Base-by-base conservation (phyloP, 805 yeast genomes). In the Pichia californica region DNA sequence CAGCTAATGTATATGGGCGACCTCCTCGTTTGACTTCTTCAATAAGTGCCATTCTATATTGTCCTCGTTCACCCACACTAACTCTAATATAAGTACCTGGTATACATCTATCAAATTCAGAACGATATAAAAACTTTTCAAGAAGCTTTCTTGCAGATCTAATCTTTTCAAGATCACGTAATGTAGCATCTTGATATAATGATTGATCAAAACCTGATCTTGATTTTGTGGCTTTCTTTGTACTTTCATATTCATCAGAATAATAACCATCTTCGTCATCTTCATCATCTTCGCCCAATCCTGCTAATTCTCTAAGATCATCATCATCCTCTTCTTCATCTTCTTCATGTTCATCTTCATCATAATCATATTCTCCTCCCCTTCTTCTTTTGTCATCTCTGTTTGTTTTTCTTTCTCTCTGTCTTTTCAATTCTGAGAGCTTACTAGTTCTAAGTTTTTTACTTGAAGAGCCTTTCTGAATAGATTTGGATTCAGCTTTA, bases 1-100 rank as follows among this genome's bases (percentile, higher is more conserved):
- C 68, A 15, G 67, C 62, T 35, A 76, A 52, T 29, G 59, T 60
- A 53, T 76, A 76, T 10, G 68, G 64, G 44, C 64, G 68, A 7
- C 64, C 66, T 9, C 60, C 60, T 33, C 58, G 49, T 36, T 49
- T 56, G 8, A 84, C 76, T 43, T 76, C 82, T 52, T 81, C 83
- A 35, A 93, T 79, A 57, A 77, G 82, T 38, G 91, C 95, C 77
- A 91, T 74, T 54, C 97, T 74, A 64, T 93, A 91, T 41, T 77
- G 75, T 10, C 82, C 74, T 55, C 70, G 68, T 26, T 82, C 77
- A 11, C 96, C 96, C 44, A 93, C 76, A 59, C 87, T 88, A 43
- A 93, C 80, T 52, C 89, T 76, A 29, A 89, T 95, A 59, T 72
- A 87, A 39, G 94, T 79, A 18, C 87, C 94, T 16, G 74, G 69